phyloP scores from a whole-genome alignment of 1,139 yeast genomes.

The Saccharomyces hybrid region DNA sequence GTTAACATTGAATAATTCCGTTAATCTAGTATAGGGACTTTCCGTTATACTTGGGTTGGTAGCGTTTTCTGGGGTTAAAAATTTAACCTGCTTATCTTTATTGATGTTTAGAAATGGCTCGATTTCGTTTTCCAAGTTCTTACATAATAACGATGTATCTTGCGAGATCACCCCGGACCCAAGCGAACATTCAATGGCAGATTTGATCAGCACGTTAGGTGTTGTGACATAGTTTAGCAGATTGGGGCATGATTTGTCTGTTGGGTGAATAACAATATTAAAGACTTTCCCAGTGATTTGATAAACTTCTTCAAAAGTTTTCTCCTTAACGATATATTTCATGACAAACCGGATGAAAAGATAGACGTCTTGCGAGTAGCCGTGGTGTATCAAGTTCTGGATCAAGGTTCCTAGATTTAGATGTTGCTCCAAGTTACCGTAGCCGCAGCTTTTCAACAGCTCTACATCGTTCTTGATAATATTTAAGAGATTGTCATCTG shows the following conservation, averaged over 20 bases:
- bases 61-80: slow-evolving; percentile 42
- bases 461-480: slow-evolving; percentile 32
- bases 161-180: slow-evolving; percentile 59
- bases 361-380: slow-evolving; percentile 78
- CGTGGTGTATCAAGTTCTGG: slow-evolving; percentile 60
- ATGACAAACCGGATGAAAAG: slow-evolving; percentile 72
- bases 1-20: slow-evolving; percentile 89
- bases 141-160: slow-evolving; percentile 57
- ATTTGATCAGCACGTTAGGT: slow-evolving; percentile 86
- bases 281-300: slow-evolving; percentile 74
- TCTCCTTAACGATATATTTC: slow-evolving; percentile 60
- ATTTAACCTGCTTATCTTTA: slow-evolving; percentile 20
- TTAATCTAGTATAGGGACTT: slow-evolving; percentile 77
- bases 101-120: slow-evolving; percentile 34
- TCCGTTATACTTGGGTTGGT: slow-evolving; percentile 35
- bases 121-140: slow-evolving; percentile 55
- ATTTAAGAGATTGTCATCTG: slow-evolving; percentile 34
- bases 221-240: slow-evolving; percentile 85
- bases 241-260: slow-evolving; percentile 60
- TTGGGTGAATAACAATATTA: slow-evolving; percentile 84
- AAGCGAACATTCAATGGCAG: slow-evolving; percentile 55
- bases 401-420: slow-evolving; percentile 58
- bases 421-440: slow-evolving; percentile 53
- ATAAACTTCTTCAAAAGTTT: slow-evolving; percentile 91
- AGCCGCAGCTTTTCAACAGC: slow-evolving; percentile 41